phyloP scores from a whole-genome alignment of 495 filamentous ascomycete species.

The Chaetomidium leptoderma region DNA sequence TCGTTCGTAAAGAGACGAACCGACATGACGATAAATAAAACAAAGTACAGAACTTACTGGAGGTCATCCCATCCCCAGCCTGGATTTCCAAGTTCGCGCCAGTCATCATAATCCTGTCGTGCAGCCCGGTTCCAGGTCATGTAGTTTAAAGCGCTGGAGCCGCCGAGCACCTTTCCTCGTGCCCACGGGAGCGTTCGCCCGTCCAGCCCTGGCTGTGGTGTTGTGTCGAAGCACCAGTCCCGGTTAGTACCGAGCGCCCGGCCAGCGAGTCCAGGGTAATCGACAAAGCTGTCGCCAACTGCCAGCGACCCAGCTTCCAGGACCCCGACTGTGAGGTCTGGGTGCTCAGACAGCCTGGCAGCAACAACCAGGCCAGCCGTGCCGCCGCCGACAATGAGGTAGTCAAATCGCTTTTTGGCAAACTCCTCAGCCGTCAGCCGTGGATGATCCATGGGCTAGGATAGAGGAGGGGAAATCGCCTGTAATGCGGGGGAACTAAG shows the following conservation, averaged over 20 bases:
- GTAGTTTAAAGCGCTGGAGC: conserved; percentile 39
- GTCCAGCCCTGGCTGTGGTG: conserved; percentile 41
- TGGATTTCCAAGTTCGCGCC: conserved; percentile 51
- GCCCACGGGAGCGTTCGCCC: conserved; percentile 35
- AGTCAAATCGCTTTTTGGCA: conserved; percentile 65
- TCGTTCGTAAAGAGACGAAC: too few relatives aligned
- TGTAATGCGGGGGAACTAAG: too few relatives aligned
- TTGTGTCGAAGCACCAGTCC: conserved; percentile 52
- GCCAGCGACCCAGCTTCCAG: conserved; percentile 51
- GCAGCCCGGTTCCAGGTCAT: conserved; percentile 57
- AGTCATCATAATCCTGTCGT: conserved; percentile 54
- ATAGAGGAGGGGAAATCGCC: too few relatives aligned
- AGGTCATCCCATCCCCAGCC: conserved; percentile 57
- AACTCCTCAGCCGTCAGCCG: conserved; percentile 20
- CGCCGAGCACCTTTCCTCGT: conserved; percentile 51
- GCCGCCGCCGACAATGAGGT: conserved; percentile 57
- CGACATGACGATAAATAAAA: too few relatives aligned
- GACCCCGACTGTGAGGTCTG: conserved; percentile 44
- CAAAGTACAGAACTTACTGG: conserved; percentile 35
- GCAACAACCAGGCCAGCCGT: conserved; percentile 55
- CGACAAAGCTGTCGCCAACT: conserved; percentile 42
- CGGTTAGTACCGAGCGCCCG: conserved; percentile 42
- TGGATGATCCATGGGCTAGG: background rate
- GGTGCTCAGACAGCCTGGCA: conserved; percentile 48
- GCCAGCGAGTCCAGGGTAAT: conserved; percentile 37